phyloP scores from a whole-genome alignment of 306 rosid species.

The Cucumis melo region DNA sequence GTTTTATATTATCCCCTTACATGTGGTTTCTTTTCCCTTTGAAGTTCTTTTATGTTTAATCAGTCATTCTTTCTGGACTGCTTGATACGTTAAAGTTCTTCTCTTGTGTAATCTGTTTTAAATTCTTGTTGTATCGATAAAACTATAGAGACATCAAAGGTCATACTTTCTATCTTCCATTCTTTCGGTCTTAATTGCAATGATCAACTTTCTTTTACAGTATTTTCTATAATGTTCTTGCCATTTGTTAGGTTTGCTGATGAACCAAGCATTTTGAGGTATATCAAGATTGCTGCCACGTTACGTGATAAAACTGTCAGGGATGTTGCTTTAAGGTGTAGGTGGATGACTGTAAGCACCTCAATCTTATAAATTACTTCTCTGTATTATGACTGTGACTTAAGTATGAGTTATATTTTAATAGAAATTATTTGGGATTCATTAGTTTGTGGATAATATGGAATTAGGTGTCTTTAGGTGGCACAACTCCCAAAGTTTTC shows the following conservation, averaged over 20 bases:
- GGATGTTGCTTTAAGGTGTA: slow-evolving; percentile 97
- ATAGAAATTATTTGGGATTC: not conserved
- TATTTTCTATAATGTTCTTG: slow-evolving; percentile 16
- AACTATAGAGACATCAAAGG: not conserved
- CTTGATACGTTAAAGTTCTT: not conserved
- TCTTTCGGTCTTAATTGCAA: not conserved
- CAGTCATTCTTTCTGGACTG: not conserved
- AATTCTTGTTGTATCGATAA: not conserved
- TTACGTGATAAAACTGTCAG: slow-evolving; percentile 95
- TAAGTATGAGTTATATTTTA: not conserved
- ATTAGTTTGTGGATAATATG: not conserved
- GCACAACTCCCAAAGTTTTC: not conserved
- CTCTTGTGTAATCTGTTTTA: not conserved
- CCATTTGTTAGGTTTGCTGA: slow-evolving; percentile 43
- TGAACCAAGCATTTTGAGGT: slow-evolving; percentile 88
- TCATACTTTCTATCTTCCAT: not conserved
- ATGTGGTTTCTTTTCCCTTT: slow-evolving; percentile 1
- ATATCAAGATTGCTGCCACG: slow-evolving; percentile 82
- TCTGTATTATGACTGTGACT: not conserved
- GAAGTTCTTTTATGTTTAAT: not conserved
- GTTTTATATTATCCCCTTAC: not conserved
- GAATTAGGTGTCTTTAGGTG: not conserved
- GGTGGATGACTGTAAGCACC: slow-evolving; percentile 93
- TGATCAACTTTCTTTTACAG: not conserved
- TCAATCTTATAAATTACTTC: slow-evolving; percentile 12